Evolutionary conservation across 306 rosid species (phyloP).

Genomic region (Gillenia trifoliata): DNA sequence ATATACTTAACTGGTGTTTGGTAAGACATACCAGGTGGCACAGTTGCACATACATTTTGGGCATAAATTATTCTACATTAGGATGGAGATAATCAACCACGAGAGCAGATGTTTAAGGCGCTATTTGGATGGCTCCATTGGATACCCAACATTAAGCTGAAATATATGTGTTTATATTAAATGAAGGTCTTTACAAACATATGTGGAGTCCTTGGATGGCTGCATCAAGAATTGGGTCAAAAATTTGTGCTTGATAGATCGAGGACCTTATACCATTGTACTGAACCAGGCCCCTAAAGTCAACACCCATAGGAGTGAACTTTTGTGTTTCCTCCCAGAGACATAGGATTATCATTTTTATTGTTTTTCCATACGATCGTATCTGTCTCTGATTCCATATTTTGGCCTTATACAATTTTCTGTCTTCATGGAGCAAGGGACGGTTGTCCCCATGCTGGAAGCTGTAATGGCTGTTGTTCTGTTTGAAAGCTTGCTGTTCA

Average conservation of each 20-base stretch:
- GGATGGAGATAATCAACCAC: not conserved
- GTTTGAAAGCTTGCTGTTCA: constrained; percentile 75
- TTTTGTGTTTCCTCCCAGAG: not conserved
- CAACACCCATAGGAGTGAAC: not conserved
- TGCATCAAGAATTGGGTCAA: not conserved
- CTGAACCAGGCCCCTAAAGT: not conserved
- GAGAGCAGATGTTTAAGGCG: not conserved
- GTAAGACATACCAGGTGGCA: not conserved
- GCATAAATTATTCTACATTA: not conserved
- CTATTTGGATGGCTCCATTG: not conserved
- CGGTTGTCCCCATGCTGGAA: constrained; percentile 77
- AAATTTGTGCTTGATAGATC: not conserved
- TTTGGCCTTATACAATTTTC: not conserved
- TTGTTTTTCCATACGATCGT: not conserved
- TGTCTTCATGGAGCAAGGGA: constrained; percentile 37
- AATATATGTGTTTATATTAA: not conserved
- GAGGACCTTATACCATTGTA: not conserved
- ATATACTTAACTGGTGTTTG: not conserved
- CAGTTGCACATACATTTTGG: not conserved
- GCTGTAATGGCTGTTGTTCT: constrained; percentile 78
- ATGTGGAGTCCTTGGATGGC: not conserved
- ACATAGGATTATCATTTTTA: not conserved
- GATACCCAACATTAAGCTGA: not conserved
- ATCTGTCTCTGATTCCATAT: not conserved
- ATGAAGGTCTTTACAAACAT: not conserved